Evolutionary conservation across 163 green algal species (phyloP), one percentile per base, ranked within the genome.

Genomic region (Scenedesmus sp.): DNA sequence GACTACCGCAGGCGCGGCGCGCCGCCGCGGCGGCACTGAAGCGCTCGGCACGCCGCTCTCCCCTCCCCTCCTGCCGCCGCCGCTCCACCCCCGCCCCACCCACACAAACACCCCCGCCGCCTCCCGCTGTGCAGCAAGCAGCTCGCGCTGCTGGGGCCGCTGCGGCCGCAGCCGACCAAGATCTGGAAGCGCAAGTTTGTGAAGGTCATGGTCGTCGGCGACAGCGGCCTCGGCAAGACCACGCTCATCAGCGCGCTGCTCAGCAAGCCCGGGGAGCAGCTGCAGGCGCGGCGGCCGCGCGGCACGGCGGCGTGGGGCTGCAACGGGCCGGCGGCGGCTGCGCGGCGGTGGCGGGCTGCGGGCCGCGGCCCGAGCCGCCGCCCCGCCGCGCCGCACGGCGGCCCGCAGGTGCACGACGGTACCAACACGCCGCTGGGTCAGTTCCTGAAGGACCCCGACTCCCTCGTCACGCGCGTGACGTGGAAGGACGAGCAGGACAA

Each of bases 141-240:
- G 71, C 58, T 80, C 29, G 26, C 58, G 20, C 31, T 80, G 71
- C 71, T 80, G 31, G 71, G 71, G 2, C 71, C 71, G 20, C 39
- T 70, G 34, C 81, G 87, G 0, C 87, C 87, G 4, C 81, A 85
- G 31, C 89, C 89, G 9, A 82, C 90, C 70, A 93, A 93, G 69
- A 91, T 92, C 48, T 93, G 89, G 89, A 83, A 87, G 65, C 87
- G 87, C 66, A 87, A 87, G 54, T 89, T 78, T 57, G 83, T 87
- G 10, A 87, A 88, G 69, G 18, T 93, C 22, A 78, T 93, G 63
- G 85, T 93, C 17, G 87, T 94, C 20, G 91, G 91, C 11, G 91
- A 95, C 82, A 86, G 78, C 50, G 91, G 91, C 17, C 84, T 95
- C n/a, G 91, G 91, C 54, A 95, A 95, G 83, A 94, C 89, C 13